Percentiles rank a stretch among this genome's conserved stretches.
Evolutionary conservation across 2,329 filamentous ascomycete genomes (phyloP).

Genomic region (Penicillium sp.): DNA sequence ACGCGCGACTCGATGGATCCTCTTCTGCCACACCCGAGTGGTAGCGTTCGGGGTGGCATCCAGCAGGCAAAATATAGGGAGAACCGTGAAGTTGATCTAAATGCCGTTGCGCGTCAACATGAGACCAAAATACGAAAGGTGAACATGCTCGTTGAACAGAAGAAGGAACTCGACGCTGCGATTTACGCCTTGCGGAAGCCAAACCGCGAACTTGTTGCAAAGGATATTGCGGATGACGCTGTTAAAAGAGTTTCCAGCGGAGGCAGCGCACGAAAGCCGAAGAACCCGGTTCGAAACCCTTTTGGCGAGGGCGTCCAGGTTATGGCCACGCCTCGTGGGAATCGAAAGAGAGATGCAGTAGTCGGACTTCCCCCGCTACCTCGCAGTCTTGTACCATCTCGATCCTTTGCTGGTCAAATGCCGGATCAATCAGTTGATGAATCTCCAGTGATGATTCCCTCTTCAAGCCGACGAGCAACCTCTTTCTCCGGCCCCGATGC

Average conservation of each 20-base stretch:
- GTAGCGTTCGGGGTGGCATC: slow-evolving; percentile 47
- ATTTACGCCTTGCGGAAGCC: slow-evolving; percentile 53
- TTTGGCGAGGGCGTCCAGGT: slow-evolving; percentile 52
- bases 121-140: slow-evolving; percentile 53
- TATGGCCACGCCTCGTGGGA: slow-evolving; percentile 52
- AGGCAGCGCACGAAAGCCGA: slow-evolving; percentile 43
- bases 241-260: slow-evolving; percentile 39
- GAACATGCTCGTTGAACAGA: slow-evolving; percentile 50
- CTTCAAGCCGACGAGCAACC: slow-evolving; percentile 34
- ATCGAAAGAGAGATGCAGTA: slow-evolving; percentile 38
- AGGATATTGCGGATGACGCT: slow-evolving; percentile 49
- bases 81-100: slow-evolving; percentile 55
- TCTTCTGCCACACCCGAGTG: slow-evolving; percentile 37
- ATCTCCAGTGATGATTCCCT: slow-evolving; percentile 38
- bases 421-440: slow-evolving; percentile 30
- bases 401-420: slow-evolving; percentile 35
- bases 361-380: slow-evolving; percentile 33
- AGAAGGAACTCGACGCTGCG: slow-evolving; percentile 53
- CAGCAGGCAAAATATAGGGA: slow-evolving; percentile 50
- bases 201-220: slow-evolving; percentile 51
- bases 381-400: slow-evolving; percentile 26
- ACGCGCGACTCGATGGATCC: slow-evolving; percentile 50
- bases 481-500: slow-evolving; percentile 30
- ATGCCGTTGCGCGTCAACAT: slow-evolving; percentile 48
- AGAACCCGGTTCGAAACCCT: slow-evolving; percentile 47